Evolutionary conservation across 1,284 basidiomycete genomes (phyloP), one percentile per base, ranked within the genome.

Genomic region (Fomitopsis palustris): DNA sequence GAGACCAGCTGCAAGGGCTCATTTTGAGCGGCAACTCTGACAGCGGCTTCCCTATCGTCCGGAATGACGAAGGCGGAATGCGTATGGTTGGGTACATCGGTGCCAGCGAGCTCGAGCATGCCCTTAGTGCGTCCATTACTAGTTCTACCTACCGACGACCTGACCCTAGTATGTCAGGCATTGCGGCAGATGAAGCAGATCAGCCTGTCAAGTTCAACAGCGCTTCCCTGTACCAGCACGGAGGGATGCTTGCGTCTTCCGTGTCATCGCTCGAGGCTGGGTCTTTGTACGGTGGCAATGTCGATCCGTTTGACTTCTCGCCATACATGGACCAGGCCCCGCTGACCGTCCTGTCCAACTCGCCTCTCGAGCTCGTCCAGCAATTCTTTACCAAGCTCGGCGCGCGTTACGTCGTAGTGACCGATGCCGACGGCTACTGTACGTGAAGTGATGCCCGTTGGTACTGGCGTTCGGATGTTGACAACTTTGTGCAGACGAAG

Each of bases 71-170:
- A 3, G 76, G 79, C 23, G 80, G 82, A 37, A 64, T 82, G 64
- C 82, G 91, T 42, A 83, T 97, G 79, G 82, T 94, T n/a, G 96
- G 95, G 3, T 96, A 96, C 72, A 90, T 98, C 62, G 94, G 95
- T 0, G 85, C 89, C 35, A 94, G 88, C 69, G 96, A 98, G 73
- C 82, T 99, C 29, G 95, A 97, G 68, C 94, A 98, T 72, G 95
- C 93, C 3, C 76, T 97, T n/a, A 84, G 94, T 95, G 87, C 77
- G 2, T 39, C 39, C 27, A 10, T 43, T 17, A 41, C 6, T 57
- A 4, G 10, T 8, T 7, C 37, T 33, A 49, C 53, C 35, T 25
- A 29, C 42, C 16, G 35, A 10, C 35, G 35, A 37, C 35, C 16
- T 51, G 45, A 54, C 29, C 31, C 61, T 51, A 49, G 57, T 57